These are phyloP conservation scores for Cordyceps cateniannulata DNA, from an alignment of 2,329 filamentous ascomycete species.

Conservation along the genomic window DNA sequence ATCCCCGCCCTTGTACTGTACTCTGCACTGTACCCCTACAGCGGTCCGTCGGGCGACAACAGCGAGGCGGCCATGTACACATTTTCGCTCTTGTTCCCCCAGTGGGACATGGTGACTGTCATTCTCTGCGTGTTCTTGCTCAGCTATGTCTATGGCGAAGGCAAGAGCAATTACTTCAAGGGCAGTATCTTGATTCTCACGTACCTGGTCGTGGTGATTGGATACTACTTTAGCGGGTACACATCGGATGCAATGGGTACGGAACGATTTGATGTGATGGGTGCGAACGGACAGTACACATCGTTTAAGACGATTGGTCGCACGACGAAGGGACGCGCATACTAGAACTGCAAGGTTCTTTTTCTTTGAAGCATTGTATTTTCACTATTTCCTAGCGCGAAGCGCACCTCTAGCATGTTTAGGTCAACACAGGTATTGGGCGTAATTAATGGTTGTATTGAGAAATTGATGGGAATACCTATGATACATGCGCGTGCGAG, in stretches of 20 bases:
- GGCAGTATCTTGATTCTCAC: slow-evolving; percentile 89
- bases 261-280: slow-evolving; percentile 49
- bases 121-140: slow-evolving; percentile 94
- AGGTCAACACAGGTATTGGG: slow-evolving; percentile 1
- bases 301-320: slow-evolving; percentile 49
- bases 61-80: slow-evolving; percentile 49
- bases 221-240: slow-evolving; percentile 77
- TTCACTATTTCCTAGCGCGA: slow-evolving; percentile 3
- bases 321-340: slow-evolving; percentile 29
- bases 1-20: slow-evolving; percentile 90
- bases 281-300: slow-evolving; percentile 41
- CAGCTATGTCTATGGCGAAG: slow-evolving; percentile 96
- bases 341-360: background rate
- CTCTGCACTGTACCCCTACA: slow-evolving; percentile 63
- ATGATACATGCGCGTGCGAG: background rate
- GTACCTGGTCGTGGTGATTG: slow-evolving; percentile 85
- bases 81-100: slow-evolving; percentile 88
- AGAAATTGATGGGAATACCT: background rate
- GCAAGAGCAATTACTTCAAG: slow-evolving; percentile 99
- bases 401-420: slow-evolving; percentile 7
- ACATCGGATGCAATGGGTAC: slow-evolving; percentile 37
- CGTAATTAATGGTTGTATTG: background rate
- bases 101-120: slow-evolving; percentile 98
- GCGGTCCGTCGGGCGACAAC: slow-evolving; percentile 28
- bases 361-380: background rate